Base-by-base conservation (phyloP, 208 protist species). In the Phytomonas serpens region DNA sequence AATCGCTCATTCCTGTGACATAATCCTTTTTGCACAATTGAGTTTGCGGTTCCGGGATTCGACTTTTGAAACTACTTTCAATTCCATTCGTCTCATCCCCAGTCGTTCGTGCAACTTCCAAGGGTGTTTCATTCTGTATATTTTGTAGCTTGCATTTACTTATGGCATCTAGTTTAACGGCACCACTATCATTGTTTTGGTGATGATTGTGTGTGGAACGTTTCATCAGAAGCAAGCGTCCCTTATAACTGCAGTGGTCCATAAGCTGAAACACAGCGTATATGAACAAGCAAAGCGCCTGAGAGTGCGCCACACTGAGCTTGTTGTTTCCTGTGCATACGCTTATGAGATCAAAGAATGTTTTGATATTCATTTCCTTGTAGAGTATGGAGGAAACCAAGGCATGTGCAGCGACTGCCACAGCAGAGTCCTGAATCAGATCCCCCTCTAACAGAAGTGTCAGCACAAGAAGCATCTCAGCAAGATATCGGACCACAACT, bases 221-320 rank as follows among this genome's bases (percentile, higher is more conserved):
- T 69, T 91, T 91, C 0, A 88, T 85, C 36, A 95, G 82, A 0
- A 93, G 71, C 3, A 95, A 66, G 64, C 67, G 81, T 19, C 90
- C 90, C 47, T 87, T 77, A 78, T 88, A 95, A 69, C 88, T 93
- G 77, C 88, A 95, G 67, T 87, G 86, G 47, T 95, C 90, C 81
- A 95, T 91, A 37, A 95, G 75, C 62, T 86, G 82, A 73, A 95
- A 87, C 5, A 92, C 83, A n/a, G 88, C 82, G 57, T 81, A 89
- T 6, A 84, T 83, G 61, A 95, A 84, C 30, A 93, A 73, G 23
- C 83, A 85, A 36, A 87, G 72, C 23, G 81, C 73, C 38, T 90
- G 78, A 57, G 83, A 71, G 31, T 84, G 82, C 32, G 30, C 34
- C 29, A 87, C 27, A 38, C 32, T 19, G 5, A 66, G 30, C 16